Conservation (phyloP, 331 rosid genomes). For the Saraca asoca region DNA sequence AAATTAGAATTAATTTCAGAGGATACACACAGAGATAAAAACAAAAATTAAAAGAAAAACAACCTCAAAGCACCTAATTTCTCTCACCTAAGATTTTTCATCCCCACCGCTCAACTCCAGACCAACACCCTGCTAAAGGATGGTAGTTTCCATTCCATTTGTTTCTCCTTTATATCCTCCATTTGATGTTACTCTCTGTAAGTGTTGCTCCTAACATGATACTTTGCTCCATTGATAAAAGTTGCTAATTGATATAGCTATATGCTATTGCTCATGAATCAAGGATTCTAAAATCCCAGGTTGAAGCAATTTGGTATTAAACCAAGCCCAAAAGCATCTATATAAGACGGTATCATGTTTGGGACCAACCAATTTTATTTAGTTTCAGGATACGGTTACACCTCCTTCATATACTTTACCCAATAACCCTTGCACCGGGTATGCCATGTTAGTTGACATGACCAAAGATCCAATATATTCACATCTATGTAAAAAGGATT, state of each 20-base stretch:
- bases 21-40: too few species aligned
- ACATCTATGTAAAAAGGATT: too few species aligned
- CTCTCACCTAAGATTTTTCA: not conserved
- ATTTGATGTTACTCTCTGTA: not conserved
- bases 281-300: not conserved
- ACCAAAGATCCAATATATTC: too few species aligned
- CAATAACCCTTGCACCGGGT: not conserved
- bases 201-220: not conserved
- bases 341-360: not conserved
- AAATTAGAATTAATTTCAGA: not conserved
- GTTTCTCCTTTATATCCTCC: not conserved
- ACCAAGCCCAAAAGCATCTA: not conserved
- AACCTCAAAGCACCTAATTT: not conserved
- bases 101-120: not conserved
- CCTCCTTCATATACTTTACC: not conserved
- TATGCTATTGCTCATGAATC: conserved; percentile 3
- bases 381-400: not conserved
- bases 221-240: not conserved
- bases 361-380: not conserved
- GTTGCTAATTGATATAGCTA: not conserved
- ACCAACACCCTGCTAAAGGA: not conserved
- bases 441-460: too few species aligned
- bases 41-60: not conserved
- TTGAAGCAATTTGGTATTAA: not conserved
- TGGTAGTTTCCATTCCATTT: not conserved